Evolutionary conservation across 306 rosid species (phyloP), one percentile per base, ranked within the genome.

Genomic region (Purshia tridentata): DNA sequence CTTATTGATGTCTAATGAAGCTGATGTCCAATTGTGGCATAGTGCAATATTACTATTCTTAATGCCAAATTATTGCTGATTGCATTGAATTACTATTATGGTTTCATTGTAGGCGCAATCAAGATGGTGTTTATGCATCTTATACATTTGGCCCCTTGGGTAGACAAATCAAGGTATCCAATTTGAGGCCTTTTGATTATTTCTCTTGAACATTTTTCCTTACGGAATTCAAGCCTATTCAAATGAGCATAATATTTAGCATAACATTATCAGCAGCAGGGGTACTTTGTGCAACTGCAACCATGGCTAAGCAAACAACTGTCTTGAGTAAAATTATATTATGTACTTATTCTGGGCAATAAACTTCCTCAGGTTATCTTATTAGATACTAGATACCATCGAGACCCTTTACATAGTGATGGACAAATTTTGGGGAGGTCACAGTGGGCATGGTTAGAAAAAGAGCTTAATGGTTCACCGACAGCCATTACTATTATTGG

Each of bases 321-420:
- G 19, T 12, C 18, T n/a, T 42, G 51, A 16, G 23, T 37, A 9
- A 29, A n/a, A 6, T 46, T 57, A 16, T 23, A 59, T 58, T 52
- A 40, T 59, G 57, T 59, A 8, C 53, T 67, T 11, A 76, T 67
- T 13, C 13, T 66, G 74, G 9, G 20, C 41, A 55, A 16, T 40
- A 37, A 37, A 76, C 45, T 73, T 82, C 67, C n/a, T 29, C 72
- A 83, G 87, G 84, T 83, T 68, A 83, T 83, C 42, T 74, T 83
- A 64, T 80, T 91, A 75, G 92, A 91, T 84, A 87, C 92, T 65
- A 87, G 97, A 84, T 91, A 89, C 79, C 92, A 91, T 84, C 84
- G 97, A 80, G 97, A 91, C 74, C 82, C 91, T 63, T 20, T 91
- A 74, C 86, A 73, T 78, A 91, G 90, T 65, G 92, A 86, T 77